Percentiles rank a stretch among this genome's conserved stretches.
These are phyloP conservation scores for Tillandsia leiboldiana DNA, from an alignment of 176 grass and related monocot genomes.

Conservation along the genomic window DNA sequence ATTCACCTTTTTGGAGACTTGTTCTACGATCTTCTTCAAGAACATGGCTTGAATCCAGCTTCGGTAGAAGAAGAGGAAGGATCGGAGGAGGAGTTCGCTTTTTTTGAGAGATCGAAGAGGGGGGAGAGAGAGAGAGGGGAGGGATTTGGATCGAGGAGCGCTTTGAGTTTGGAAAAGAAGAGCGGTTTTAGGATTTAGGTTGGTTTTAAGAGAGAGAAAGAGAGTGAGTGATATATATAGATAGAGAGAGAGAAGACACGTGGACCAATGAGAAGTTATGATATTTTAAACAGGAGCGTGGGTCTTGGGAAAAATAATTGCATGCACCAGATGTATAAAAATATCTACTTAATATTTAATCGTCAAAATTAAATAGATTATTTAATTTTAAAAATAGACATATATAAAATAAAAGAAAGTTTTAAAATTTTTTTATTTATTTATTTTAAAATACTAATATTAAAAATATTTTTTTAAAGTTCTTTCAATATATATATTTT, in stretches of 20 bases:
- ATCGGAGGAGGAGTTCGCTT: background rate
- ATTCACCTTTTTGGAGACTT: slow-evolving; percentile 70
- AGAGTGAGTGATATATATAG: background rate
- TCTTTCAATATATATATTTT: too few species aligned
- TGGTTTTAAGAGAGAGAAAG: background rate
- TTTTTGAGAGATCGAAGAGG: slow-evolving; percentile 21
- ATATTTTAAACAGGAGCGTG: background rate
- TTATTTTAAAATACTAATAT: too few species aligned
- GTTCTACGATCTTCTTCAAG: slow-evolving; percentile 72
- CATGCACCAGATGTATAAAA: background rate
- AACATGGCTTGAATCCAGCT: slow-evolving; percentile 36
- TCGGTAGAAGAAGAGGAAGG: background rate
- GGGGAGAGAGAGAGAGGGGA: background rate
- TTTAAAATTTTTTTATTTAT: too few species aligned
- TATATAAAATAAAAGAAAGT: too few species aligned
- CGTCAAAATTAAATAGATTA: too few species aligned
- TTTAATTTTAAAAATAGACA: too few species aligned
- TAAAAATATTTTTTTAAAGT: too few species aligned
- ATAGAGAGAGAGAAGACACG: background rate
- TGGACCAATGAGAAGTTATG: background rate
- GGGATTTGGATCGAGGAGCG: background rate
- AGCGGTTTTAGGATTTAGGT: background rate
- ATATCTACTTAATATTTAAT: too few species aligned
- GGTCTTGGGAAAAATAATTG: background rate
- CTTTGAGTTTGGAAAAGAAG: background rate